Evolutionary conservation across 768 basidiomycete genomes (phyloP).

Genomic region (Termitomyces sp.): DNA sequence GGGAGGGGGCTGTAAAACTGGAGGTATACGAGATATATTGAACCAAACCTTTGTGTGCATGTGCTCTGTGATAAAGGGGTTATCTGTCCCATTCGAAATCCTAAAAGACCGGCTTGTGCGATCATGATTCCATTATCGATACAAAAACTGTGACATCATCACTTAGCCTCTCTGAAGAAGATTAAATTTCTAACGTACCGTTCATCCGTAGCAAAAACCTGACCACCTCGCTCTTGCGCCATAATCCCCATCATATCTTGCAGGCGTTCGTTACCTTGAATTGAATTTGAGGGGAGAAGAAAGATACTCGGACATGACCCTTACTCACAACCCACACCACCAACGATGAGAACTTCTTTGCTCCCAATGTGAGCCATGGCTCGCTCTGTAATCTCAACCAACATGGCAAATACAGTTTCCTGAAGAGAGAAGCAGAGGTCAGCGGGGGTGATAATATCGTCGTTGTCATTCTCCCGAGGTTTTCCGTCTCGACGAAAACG

Average conservation of each 20-base stretch:
- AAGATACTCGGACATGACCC: neutral
- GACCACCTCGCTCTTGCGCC: slow-evolving; percentile 85
- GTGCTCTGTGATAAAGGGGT: slow-evolving; percentile 77
- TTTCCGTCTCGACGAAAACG: slow-evolving; percentile 56
- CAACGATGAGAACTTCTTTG: slow-evolving; percentile 94
- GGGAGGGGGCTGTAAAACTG: slow-evolving; percentile 5
- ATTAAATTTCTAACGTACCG: slow-evolving; percentile 42
- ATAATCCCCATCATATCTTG: slow-evolving; percentile 99
- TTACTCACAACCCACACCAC: slow-evolving; percentile 96
- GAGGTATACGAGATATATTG: neutral
- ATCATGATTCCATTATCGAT: slow-evolving; percentile 99
- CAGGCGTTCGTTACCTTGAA: slow-evolving; percentile 84
- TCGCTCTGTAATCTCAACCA: slow-evolving; percentile 97
- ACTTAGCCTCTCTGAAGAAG: neutral
- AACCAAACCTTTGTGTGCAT: slow-evolving; percentile 82
- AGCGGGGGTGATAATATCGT: slow-evolving; percentile 85
- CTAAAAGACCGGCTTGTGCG: slow-evolving; percentile 92
- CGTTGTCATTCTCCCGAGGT: slow-evolving; percentile 33
- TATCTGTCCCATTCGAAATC: slow-evolving; percentile 82
- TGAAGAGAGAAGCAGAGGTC: slow-evolving; percentile 97
- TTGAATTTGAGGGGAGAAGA: neutral
- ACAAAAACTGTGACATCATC: slow-evolving; percentile 64
- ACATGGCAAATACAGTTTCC: slow-evolving; percentile 96
- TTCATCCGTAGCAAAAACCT: slow-evolving; percentile 94
- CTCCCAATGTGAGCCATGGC: slow-evolving; percentile 99